A percentile compares a stretch with the other conserved stretches of the same genome.
phyloP scores from a whole-genome alignment of 179 eudicot species.

The Monotropa hypopitys region DNA sequence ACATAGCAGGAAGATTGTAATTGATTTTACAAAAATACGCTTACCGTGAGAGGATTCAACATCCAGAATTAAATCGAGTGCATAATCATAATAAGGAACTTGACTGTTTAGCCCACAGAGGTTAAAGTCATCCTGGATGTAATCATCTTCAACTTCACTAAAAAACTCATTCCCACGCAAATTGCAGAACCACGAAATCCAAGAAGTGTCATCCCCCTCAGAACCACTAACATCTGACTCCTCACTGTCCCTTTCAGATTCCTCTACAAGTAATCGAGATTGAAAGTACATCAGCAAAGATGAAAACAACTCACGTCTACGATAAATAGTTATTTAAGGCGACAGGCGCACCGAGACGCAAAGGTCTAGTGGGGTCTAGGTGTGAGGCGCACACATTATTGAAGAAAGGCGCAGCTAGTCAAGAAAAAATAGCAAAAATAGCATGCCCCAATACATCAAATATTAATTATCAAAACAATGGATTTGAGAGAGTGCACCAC shows the following conservation, averaged over 20 bases:
- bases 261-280: conserved; percentile 15
- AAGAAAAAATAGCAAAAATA: too few relatives aligned
- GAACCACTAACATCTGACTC: conserved; percentile 43
- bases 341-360: too few relatives aligned
- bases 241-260: conserved; percentile 40
- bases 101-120: conserved; percentile 48
- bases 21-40: not conserved
- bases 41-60: conserved; percentile 41
- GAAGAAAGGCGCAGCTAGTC: too few relatives aligned
- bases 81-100: conserved; percentile 39
- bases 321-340: too few relatives aligned
- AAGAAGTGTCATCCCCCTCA: conserved; percentile 35
- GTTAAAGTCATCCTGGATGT: conserved; percentile 46
- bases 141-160: conserved; percentile 48
- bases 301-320: not conserved
- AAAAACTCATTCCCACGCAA: conserved; percentile 42
- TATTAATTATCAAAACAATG: too few relatives aligned
- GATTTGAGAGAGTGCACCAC: too few relatives aligned
- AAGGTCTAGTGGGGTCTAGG: too few relatives aligned
- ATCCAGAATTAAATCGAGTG: conserved; percentile 31
- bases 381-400: too few relatives aligned
- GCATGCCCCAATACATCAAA: too few relatives aligned
- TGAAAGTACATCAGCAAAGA: not conserved
- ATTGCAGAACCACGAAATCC: conserved; percentile 49
- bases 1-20: not conserved